Conservation (phyloP, 805 yeast genomes). For the Candida succiphila region DNA sequence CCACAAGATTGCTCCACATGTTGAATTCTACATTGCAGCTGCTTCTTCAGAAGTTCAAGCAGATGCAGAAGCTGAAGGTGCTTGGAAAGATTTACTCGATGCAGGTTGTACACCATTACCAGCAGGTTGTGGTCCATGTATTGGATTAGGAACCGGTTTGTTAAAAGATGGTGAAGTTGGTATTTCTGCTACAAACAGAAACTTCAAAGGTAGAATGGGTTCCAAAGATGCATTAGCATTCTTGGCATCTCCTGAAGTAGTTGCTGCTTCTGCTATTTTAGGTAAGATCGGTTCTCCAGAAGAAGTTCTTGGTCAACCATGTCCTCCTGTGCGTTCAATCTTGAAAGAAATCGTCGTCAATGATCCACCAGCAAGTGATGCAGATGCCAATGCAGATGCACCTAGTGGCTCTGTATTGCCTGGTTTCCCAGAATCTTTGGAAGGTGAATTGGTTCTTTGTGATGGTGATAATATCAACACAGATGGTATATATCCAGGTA, state of each 20-base stretch:
- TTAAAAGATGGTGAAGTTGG: constrained; percentile 96
- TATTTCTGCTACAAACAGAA: constrained; percentile 95
- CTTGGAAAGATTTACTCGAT: constrained; percentile 81
- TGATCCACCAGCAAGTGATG: constrained; percentile 18
- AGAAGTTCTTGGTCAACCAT: constrained; percentile 56
- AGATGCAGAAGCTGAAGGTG: constrained; percentile 86
- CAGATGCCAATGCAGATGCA: constrained; percentile 17
- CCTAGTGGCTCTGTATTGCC: constrained; percentile 64
- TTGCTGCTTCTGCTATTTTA: constrained; percentile 94
- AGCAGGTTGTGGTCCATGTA: constrained; percentile 99
- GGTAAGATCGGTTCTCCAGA: constrained; percentile 93
- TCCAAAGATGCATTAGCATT: constrained; percentile 93
- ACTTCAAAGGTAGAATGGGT: constrained; percentile 99
- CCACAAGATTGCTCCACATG: constrained; percentile 76
- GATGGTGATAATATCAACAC: constrained; percentile 97
- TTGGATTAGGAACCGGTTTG: constrained; percentile 92
- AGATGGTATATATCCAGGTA: constrained; percentile 98
- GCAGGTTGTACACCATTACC: constrained; percentile 96
- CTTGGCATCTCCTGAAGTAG: constrained; percentile 95
- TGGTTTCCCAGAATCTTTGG: constrained; percentile 84
- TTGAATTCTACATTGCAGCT: constrained; percentile 95
- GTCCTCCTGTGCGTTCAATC: constrained; percentile 39
- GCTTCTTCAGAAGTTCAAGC: constrained; percentile 89
- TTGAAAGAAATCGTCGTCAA: constrained; percentile 29
- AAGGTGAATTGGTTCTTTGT: constrained; percentile 90